Conservation (phyloP, 2,329 filamentous ascomycete genomes). For the Lecanicillium sp. region DNA sequence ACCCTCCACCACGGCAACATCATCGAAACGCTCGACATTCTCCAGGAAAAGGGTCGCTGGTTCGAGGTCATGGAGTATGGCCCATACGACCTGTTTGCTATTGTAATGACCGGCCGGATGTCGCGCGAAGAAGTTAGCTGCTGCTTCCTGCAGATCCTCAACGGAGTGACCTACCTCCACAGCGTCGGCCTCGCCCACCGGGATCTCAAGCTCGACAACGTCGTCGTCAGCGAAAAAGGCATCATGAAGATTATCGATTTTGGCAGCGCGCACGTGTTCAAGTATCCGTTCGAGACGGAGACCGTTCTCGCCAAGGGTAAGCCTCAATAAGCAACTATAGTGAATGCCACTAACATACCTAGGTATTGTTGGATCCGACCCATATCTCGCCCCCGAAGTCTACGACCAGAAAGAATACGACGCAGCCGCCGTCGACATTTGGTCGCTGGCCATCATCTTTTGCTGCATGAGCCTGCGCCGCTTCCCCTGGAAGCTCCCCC, state of each 20-base stretch:
- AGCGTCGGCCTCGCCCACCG: constrained; percentile 91
- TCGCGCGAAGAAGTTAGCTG: constrained; percentile 83
- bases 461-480: constrained; percentile 95
- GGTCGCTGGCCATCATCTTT: constrained; percentile 97
- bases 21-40: constrained; percentile 94
- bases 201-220: constrained; percentile 94
- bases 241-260: constrained; percentile 99
- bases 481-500: constrained; percentile 96
- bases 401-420: constrained; percentile 93
- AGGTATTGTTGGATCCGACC: constrained; percentile 76
- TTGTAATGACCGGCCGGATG: constrained; percentile 99
- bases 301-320: constrained; percentile 34
- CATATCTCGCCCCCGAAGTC: constrained; percentile 93
- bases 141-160: constrained; percentile 89
- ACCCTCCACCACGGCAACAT: constrained; percentile 97
- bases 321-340: constrained; percentile 1
- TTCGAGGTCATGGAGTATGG: constrained; percentile 99
- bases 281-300: constrained; percentile 89
- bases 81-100: constrained; percentile 91
- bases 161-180: constrained; percentile 89
- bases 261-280: constrained; percentile 92
- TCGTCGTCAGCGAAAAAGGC: constrained; percentile 90
- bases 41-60: constrained; percentile 91
- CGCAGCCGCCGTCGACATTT: constrained; percentile 88
- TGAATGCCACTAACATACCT: neutral